Percentiles rank a stretch among this genome's conserved stretches.
Evolutionary conservation across 306 rosid species (phyloP).

Genomic region (Prunus kanzakura): DNA sequence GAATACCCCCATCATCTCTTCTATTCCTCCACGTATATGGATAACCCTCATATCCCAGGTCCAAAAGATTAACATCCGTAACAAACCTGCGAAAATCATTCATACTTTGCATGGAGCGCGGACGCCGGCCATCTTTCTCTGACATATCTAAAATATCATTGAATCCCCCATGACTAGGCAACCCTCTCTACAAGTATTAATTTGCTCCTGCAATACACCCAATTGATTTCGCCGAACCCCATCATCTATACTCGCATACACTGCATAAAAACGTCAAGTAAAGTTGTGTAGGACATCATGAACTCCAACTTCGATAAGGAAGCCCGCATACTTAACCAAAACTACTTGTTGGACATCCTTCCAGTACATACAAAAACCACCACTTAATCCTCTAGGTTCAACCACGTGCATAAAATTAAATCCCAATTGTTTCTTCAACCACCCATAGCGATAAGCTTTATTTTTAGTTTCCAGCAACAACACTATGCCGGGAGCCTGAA

Average conservation of each 20-base stretch:
- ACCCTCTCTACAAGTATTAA: rapidly evolving
- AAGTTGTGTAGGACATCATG: too few relatives aligned
- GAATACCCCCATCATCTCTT: rapidly evolving
- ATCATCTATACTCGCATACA: too few relatives aligned
- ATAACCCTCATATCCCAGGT: background rate
- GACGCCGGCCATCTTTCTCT: too few relatives aligned
- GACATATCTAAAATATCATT: too few relatives aligned
- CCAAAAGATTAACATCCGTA: background rate
- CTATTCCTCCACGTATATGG: background rate
- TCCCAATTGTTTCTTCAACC: too few relatives aligned
- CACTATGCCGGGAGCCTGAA: rapidly evolving
- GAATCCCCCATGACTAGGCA: too few relatives aligned
- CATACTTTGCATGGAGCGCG: background rate
- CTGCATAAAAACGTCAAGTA: too few relatives aligned
- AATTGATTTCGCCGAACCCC: too few relatives aligned
- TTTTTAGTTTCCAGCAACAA: too few relatives aligned
- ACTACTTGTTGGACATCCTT: background rate
- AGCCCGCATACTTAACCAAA: background rate
- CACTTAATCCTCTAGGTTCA: background rate
- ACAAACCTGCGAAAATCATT: background rate
- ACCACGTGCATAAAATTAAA: too few relatives aligned
- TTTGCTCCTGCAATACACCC: rapidly evolving
- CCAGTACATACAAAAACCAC: background rate
- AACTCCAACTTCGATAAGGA: background rate
- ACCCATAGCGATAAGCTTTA: too few relatives aligned